Percentiles rank a stretch among this genome's conserved stretches.
Conservation (phyloP, 352 stramenopile genomes). For the Pythium biforme region DNA sequence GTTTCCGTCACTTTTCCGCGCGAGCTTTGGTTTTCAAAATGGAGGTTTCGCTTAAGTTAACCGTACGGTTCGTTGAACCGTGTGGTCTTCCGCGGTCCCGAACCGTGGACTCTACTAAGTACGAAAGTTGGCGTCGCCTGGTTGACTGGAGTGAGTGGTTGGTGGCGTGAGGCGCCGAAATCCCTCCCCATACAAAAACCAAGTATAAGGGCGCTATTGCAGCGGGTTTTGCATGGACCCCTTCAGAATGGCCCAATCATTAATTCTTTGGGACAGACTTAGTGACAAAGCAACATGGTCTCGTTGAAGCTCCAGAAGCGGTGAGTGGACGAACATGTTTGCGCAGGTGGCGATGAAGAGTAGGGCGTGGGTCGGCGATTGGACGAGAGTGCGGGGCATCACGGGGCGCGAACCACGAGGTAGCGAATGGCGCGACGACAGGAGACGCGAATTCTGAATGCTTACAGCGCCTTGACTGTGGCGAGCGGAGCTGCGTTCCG, state of each 20-base stretch:
- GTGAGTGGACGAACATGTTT: constrained; percentile 38
- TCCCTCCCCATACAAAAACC: constrained; percentile 22
- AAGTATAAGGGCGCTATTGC: constrained; percentile 14
- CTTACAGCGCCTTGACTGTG: no score
- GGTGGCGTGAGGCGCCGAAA: constrained; percentile 13
- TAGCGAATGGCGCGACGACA: no score
- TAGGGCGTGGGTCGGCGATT: background rate
- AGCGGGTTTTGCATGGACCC: constrained; percentile 7
- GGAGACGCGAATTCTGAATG: no score
- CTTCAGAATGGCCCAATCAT: constrained; percentile 22
- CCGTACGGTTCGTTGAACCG: constrained; percentile 21
- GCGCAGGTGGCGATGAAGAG: background rate
- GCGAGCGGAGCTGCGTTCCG: no score
- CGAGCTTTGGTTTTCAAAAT: background rate
- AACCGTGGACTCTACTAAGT: constrained; percentile 13
- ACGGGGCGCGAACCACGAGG: no score
- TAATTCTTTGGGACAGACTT: constrained; percentile 87
- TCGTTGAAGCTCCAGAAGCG: constrained; percentile 90
- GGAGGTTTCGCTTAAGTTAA: constrained; percentile 19
- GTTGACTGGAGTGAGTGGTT: constrained; percentile 31
- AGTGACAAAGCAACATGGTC: constrained; percentile 81
- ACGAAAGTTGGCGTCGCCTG: background rate
- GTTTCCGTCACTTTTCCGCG: background rate
- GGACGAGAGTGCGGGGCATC: background rate
- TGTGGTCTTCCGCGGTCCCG: background rate